A percentile compares a stretch with the other conserved stretches of the same genome.
phyloP scores from a whole-genome alignment of 331 rosid species.

The Malus hybrid region DNA sequence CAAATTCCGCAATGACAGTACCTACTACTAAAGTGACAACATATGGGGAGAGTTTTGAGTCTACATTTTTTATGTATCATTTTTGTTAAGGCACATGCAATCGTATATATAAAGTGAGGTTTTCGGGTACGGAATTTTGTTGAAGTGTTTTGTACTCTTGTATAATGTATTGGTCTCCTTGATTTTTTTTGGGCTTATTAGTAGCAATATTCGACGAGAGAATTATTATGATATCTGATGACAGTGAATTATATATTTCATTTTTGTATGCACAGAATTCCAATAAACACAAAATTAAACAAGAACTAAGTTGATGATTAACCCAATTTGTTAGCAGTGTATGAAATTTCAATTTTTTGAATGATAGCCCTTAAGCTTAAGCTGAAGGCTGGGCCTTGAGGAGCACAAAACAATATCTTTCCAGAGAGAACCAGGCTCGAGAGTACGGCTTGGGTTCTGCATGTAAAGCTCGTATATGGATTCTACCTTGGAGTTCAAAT shows the following conservation, averaged over 20 bases:
- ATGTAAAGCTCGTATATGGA: slow-evolving; percentile 60
- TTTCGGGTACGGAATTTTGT: no score
- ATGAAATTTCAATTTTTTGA: slow-evolving; percentile 34
- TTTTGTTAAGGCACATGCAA: no score
- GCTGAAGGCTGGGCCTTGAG: slow-evolving; percentile 39
- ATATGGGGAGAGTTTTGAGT: no score
- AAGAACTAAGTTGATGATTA: not conserved
- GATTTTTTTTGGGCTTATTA: no score
- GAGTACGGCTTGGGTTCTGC: slow-evolving; percentile 22
- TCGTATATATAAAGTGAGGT: no score
- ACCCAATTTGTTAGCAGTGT: not conserved
- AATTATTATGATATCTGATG: no score
- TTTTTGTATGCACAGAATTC: not conserved
- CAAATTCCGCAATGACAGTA: no score
- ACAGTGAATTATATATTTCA: not conserved
- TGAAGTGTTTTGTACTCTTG: no score
- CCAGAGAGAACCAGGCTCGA: slow-evolving; percentile 50
- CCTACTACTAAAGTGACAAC: no score
- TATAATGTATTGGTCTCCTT: no score
- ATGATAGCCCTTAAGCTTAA: slow-evolving; percentile 45
- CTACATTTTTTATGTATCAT: no score
- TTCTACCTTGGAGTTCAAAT: slow-evolving; percentile 56
- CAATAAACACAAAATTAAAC: not conserved
- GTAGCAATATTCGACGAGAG: no score
- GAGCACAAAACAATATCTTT: slow-evolving; percentile 48